Evolutionary conservation across 148 eudicot genomes (phyloP).

Genomic region (Beta vulgaris): DNA sequence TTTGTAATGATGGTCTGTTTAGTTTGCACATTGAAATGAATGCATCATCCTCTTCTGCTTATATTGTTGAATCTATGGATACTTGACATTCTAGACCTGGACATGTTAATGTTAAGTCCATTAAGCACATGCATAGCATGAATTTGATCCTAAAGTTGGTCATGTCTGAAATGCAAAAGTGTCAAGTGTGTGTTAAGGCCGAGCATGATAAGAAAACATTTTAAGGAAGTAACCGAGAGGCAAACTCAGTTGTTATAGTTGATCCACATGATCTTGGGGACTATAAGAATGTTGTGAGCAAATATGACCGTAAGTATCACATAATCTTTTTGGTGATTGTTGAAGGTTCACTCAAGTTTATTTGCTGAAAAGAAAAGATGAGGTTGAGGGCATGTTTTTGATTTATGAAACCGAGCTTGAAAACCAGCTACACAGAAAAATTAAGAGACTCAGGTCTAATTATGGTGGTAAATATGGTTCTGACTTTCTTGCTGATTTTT

Average conservation of each 20-base stretch:
- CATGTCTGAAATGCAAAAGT: background rate
- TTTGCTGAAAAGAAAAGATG: too few relatives aligned
- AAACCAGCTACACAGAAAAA: too few relatives aligned
- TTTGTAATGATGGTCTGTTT: conserved; percentile 11
- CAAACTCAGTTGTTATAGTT: background rate
- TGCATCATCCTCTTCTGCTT: background rate
- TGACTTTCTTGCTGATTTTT: too few relatives aligned
- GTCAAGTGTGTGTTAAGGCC: conserved; percentile 5
- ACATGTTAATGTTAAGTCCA: background rate
- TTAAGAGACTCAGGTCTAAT: too few relatives aligned
- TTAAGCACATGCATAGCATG: background rate
- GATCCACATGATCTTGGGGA: background rate
- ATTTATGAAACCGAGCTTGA: too few relatives aligned
- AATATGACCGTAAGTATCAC: too few relatives aligned
- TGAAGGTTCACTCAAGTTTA: too few relatives aligned
- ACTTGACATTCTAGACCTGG: conserved; percentile 7
- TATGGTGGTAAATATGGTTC: too few relatives aligned
- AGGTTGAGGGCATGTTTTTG: too few relatives aligned
- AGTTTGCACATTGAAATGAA: background rate
- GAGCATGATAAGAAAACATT: background rate
- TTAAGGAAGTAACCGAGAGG: background rate
- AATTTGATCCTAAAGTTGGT: too few relatives aligned
- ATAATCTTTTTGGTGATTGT: too few relatives aligned
- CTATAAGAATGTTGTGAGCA: background rate
- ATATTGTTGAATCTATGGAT: background rate